Evolutionary conservation across 2,329 filamentous ascomycete species (phyloP), one percentile per base, ranked within the genome.

Genomic region (Penicillium freii): DNA sequence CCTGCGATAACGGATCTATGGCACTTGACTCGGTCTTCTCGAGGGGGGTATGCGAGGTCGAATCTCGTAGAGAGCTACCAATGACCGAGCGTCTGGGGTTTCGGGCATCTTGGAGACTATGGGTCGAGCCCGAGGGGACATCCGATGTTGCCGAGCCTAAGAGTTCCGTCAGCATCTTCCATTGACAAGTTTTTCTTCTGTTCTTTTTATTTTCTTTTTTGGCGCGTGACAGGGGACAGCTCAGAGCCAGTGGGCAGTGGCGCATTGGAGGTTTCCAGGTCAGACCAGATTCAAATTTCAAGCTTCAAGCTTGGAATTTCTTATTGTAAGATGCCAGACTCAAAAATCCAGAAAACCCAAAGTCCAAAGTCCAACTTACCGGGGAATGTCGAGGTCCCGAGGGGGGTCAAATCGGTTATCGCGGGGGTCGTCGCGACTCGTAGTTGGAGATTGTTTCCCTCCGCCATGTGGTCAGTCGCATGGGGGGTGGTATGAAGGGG

Each of bases 1-100:
- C 86, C 74, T 88, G 84, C 51, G 87, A 88, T 62, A 89, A 77
- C 56, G 87, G 87, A 72, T 89, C 87, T 60, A 88, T 87, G 27
- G 79, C 79, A 51, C 81, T 78, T 52, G 69, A 69, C 51, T 75
- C 71, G 51, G 70, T 69, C 45, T 62, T 65, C 46, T 73, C 70
- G 19, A 66, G 59, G 27, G 64, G 53, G 38, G 62, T 66, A 38
- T 68, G 64, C 33, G 62, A 67, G n/a, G 63, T 63, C 25, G 70
- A 67, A 52, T 65, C 66, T 54, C 66, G 62, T 27, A 63, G n/a
- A 40, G 63, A 61, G 31, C 64, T 58, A 42, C 67, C 65, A 62
- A 60, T 62, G 19, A 58, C 52, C 36, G 60, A 38, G 7, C 66
- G 60, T 44, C 63, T 66, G 45, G 62, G 39, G 43, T 61, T 63